Conservation (phyloP, 1,284 basidiomycete species). For the Ceratobasidium sp. region DNA sequence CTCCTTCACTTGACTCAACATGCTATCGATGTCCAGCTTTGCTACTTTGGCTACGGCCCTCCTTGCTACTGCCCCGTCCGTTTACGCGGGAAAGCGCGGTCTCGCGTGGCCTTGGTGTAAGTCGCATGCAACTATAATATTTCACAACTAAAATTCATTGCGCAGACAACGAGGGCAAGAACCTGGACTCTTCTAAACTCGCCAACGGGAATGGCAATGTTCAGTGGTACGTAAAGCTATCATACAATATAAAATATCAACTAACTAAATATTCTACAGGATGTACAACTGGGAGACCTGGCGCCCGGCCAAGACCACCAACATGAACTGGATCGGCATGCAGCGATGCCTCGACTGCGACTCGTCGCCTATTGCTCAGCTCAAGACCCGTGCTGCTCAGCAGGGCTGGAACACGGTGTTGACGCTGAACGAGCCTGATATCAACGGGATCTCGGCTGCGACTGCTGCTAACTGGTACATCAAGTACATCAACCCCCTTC, state of each 20-base stretch:
- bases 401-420: slow-evolving; percentile 36
- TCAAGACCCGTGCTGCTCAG: slow-evolving; percentile 29
- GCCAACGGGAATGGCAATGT: slow-evolving; percentile 19
- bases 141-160: too few relatives aligned
- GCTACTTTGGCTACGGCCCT: slow-evolving; percentile 6
- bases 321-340: slow-evolving; percentile 35
- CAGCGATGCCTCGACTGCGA: slow-evolving; percentile 24
- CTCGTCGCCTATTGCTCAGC: slow-evolving; percentile 30
- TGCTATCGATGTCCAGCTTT: slow-evolving; percentile 11
- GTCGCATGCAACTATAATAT: too few relatives aligned
- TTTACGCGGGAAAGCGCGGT: slow-evolving; percentile 21
- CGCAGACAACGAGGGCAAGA: slow-evolving; percentile 25
- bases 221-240: not conserved
- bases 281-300: slow-evolving; percentile 37
- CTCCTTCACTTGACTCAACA: not conserved
- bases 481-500: slow-evolving; percentile 35
- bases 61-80: not conserved
- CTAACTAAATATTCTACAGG: not conserved
- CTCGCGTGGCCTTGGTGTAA: slow-evolving; percentile 36
- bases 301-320: slow-evolving; percentile 35
- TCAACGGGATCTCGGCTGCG: slow-evolving; percentile 16
- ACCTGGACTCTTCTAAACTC: slow-evolving; percentile 1
- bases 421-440: slow-evolving; percentile 36
- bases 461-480: slow-evolving; percentile 35
- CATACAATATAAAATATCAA: not conserved